Conservation (phyloP, 2,329 filamentous ascomycete genomes). For the Curvularia lunata region DNA sequence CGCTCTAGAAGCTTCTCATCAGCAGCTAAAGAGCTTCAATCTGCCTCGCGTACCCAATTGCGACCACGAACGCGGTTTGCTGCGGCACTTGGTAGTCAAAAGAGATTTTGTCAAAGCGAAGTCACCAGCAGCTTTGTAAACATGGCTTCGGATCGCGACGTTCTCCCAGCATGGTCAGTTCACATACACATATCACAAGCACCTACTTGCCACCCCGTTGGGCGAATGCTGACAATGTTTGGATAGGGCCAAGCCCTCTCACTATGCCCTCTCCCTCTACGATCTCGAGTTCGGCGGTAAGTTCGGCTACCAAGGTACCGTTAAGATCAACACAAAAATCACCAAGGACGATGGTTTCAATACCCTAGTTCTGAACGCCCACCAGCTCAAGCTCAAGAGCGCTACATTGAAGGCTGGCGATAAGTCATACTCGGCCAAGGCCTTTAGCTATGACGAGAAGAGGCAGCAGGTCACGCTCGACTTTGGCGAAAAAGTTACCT, state of each 20-base stretch:
- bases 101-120: slow-evolving; percentile 43
- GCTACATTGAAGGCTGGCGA: slow-evolving; percentile 67
- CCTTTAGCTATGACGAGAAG: slow-evolving; percentile 80
- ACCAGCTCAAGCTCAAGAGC: slow-evolving; percentile 78
- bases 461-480: slow-evolving; percentile 81
- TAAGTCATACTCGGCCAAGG: slow-evolving; percentile 64
- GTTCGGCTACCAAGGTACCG: slow-evolving; percentile 85
- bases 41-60: slow-evolving; percentile 25
- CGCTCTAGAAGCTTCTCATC: slow-evolving; percentile 27
- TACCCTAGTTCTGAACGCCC: slow-evolving; percentile 81
- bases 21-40: slow-evolving; percentile 27
- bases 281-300: slow-evolving; percentile 73
- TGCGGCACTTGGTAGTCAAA: slow-evolving; percentile 25
- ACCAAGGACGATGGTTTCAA: slow-evolving; percentile 67
- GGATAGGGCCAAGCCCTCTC: slow-evolving; percentile 74
- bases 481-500: slow-evolving; percentile 74
- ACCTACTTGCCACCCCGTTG: background rate
- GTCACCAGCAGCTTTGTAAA: slow-evolving; percentile 40
- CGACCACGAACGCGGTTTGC: slow-evolving; percentile 23
- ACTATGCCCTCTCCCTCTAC: slow-evolving; percentile 83
- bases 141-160: slow-evolving; percentile 57
- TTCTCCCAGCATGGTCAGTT: slow-evolving; percentile 54
- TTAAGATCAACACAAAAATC: slow-evolving; percentile 80
- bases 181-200: background rate
- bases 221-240: slow-evolving; percentile 23